phyloP scores from a whole-genome alignment of 1,284 basidiomycete genomes.

The Malassezia vespertilionis region DNA sequence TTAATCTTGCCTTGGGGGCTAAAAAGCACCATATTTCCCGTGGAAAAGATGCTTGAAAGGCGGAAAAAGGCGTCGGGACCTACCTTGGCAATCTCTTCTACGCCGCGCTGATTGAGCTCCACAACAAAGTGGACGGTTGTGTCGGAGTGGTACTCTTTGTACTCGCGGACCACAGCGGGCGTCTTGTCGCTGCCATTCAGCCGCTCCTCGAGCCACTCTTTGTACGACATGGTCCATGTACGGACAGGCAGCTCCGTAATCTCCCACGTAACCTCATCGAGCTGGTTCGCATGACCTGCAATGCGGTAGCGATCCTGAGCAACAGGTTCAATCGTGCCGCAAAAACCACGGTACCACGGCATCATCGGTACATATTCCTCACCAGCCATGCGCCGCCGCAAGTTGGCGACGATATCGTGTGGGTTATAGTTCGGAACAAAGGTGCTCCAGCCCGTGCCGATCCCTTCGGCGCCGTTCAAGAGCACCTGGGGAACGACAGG shows the following conservation, averaged over 20 bases:
- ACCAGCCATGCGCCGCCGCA: constrained; percentile 73
- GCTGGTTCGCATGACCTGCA: constrained; percentile 62
- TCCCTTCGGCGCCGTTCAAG: constrained; percentile 91
- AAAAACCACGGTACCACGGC: constrained; percentile 95
- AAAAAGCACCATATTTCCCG: constrained; percentile 97
- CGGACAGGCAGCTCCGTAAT: constrained; percentile 92
- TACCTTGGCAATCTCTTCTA: constrained; percentile 76
- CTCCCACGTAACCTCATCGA: constrained; percentile 78
- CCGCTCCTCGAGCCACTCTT: constrained; percentile 71
- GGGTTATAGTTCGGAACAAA: constrained; percentile 89
- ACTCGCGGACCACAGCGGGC: constrained; percentile 52
- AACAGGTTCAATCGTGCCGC: constrained; percentile 67
- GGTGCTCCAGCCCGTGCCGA: constrained; percentile 98
- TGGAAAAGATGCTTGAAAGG: constrained; percentile 68
- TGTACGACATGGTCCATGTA: constrained; percentile 87
- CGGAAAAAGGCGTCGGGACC: constrained; percentile 88
- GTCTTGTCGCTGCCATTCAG: constrained; percentile 57
- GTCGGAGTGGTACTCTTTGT: constrained; percentile 60
- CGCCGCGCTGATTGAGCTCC: constrained; percentile 66
- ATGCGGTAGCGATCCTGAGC: constrained; percentile 81
- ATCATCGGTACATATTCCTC: constrained; percentile 75
- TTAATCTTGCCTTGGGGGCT: constrained; percentile 92
- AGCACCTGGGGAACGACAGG: constrained; percentile 80
- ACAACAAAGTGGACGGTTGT: constrained; percentile 81
- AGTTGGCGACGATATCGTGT: constrained; percentile 72